Evolutionary conservation across 75 land plant species (phyloP).

Genomic region (Cunninghamia lanceolata): DNA sequence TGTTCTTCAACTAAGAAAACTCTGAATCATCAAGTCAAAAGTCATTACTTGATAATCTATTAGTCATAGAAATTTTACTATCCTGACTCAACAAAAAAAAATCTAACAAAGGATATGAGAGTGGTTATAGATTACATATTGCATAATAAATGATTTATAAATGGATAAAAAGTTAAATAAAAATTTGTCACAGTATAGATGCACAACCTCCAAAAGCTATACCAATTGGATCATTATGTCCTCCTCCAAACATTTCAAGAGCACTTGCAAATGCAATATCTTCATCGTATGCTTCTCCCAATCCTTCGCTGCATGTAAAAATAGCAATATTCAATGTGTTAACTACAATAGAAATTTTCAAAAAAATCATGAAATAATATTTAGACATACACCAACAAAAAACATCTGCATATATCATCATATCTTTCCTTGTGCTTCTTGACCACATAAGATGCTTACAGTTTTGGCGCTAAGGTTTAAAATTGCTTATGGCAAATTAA

Average conservation of each 20-base stretch:
- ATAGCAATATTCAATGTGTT: neutral
- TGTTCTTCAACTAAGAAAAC: neutral
- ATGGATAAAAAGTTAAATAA: neutral
- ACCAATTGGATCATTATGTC: slow-evolving; percentile 98
- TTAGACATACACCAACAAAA: neutral
- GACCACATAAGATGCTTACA: neutral
- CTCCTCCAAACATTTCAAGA: slow-evolving; percentile 97
- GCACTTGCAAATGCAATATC: slow-evolving; percentile 97
- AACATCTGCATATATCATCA: neutral
- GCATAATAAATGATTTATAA: neutral
- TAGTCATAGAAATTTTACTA: neutral
- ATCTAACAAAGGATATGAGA: neutral
- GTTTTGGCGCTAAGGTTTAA: neutral
- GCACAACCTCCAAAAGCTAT: slow-evolving; percentile 96
- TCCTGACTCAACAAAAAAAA: neutral
- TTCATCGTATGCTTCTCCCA: slow-evolving; percentile 97
- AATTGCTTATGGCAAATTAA: neutral
- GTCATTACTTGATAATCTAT: neutral
- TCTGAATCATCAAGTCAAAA: neutral
- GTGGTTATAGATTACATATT: neutral
- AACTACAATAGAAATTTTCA: neutral
- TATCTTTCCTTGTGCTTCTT: neutral
- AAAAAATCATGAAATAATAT: neutral
- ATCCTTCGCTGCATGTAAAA: slow-evolving; percentile 72
- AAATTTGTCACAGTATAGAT: neutral